Evolutionary conservation across 169 alveolate species (phyloP), one percentile per base, ranked within the genome.

Genomic region (Plasmodium sp.): DNA sequence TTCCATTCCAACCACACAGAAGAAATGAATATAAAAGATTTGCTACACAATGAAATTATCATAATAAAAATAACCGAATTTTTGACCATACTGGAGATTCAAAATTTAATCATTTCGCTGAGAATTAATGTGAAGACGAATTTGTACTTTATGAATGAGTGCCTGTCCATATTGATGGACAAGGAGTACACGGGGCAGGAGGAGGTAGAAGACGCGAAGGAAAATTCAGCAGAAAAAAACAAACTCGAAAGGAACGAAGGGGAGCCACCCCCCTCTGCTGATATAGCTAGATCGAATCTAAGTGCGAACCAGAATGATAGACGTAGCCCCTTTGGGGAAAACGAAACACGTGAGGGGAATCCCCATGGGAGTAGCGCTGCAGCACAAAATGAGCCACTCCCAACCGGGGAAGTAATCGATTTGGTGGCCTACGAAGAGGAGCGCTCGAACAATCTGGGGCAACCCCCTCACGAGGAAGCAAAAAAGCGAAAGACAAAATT

Each of bases 11-110:
- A 82, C 1, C 39, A 2, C 22, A 56, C 58, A 36, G 67, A 51
- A 27, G 75, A 90, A 56, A 90, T 90, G 94, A 79, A 81, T n/a
- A 79, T 90, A 34, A 90, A 81, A 67, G 94, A 79, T 27, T 43
- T 90, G 41, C 83, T 90, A 10, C 41, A 90, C 54, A 90, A 90
- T 90, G 94, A 90, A 90, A 12, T 90, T 58, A 80, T 90, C 34
- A 90, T 90, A 62, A n/a, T 90, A 58, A 90, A 90, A 80, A 80
- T 90, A 90, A 80, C 94, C 27, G 91, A 90, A 39, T 90, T 90
- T 67, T 43, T 90, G 72, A 80, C 45, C 34, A 90, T 90, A 14
- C 31, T 62, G 16, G 94, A 90, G 10, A 58, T 90, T 27, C 94
- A 90, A 58, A 90, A 79, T 90, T 80, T 90, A 62, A 80, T 90